Evolutionary conservation across 257 asterid genomes (phyloP), one percentile per base, ranked within the genome.

Genomic region (Catharanthus roseus): DNA sequence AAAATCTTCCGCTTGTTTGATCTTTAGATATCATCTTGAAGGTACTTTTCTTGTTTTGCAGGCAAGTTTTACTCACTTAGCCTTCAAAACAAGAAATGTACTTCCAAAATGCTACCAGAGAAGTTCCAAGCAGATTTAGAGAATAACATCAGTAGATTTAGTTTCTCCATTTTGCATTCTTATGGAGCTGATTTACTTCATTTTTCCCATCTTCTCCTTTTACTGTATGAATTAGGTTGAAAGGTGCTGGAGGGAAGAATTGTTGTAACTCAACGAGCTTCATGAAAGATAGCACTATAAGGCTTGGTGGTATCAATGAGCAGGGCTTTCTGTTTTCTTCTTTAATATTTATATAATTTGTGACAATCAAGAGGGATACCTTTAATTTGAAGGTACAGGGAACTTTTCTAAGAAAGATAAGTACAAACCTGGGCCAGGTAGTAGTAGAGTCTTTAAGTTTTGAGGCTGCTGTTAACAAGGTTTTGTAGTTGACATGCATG

Each of bases 41-140:
- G 41, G 72, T 31, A 28, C 31, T 29, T 67, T 66, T 68, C 56
- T 54, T 33, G 49, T 28, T 29, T n/a, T 51, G 72, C 34, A 68
- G 62, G 62, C 63, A 0, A 39, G 36, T 39, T 24, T 63, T 38
- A 10, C 29, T 36, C n/a, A 38, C 21, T 64, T 38, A 65, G 36
- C 34, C 44, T 68, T 47, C 58, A 68, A 68, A 21, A 33, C 58
- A 68, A 50, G 72, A 50, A 19, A 49, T 50, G 62, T 50, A 1
- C 53, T 24, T 53, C 36, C 42, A 13, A 38, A 41, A n/a, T 54
- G 24, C 6, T 16, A 54, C 24, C 54, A 36, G 55, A n/a, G n/a
- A n/a, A 13, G 44, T 26, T 24, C 15, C 28, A 13, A 38, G 67
- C 21, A 38, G 23, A 24, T 56, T 34, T 63, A 44, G 8, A n/a